Conservation (phyloP, 768 basidiomycete genomes). For the Gelatoporia subvermispora region DNA sequence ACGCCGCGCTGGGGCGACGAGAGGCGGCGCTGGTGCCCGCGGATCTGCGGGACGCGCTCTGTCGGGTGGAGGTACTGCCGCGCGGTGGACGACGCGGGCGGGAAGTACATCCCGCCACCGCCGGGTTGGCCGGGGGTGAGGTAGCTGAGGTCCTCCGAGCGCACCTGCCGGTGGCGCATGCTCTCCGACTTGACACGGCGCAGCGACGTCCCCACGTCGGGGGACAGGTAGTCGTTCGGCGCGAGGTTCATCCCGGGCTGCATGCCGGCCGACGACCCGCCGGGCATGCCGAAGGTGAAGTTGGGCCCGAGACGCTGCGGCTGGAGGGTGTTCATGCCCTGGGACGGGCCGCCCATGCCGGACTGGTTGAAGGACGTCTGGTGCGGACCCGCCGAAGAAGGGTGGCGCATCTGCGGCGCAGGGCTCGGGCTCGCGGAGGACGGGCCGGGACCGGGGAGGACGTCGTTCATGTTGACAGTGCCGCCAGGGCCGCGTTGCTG, state of each 20-base stretch:
- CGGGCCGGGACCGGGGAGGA: constrained; percentile 28
- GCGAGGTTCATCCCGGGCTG: no score
- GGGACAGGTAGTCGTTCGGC: constrained; percentile 26
- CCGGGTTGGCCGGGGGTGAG: constrained; percentile 29
- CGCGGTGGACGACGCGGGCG: constrained; percentile 16
- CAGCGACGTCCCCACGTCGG: constrained; percentile 32
- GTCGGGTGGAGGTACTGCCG: constrained; percentile 40
- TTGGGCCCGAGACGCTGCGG: constrained; percentile 5
- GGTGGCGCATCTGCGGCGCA: constrained; percentile 10
- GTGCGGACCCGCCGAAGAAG: constrained; percentile 23
- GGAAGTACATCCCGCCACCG: constrained; percentile 15
- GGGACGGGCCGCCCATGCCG: constrained; percentile 1
- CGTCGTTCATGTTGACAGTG: constrained; percentile 37
- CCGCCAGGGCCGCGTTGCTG: constrained; percentile 27
- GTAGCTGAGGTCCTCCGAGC: constrained; percentile 57
- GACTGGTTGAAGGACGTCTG: constrained; percentile 19
- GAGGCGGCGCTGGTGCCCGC: constrained; percentile 38
- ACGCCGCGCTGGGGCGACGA: constrained; percentile 32
- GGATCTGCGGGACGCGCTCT: constrained; percentile 31
- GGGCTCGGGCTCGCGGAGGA: constrained; percentile 15
- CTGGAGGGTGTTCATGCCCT: constrained; percentile 5
- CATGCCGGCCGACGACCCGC: no score
- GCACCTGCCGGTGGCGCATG: constrained; percentile 43
- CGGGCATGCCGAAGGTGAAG: constrained; percentile 12
- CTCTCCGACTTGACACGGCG: constrained; percentile 49